phyloP scores from a whole-genome alignment of 2,329 filamentous ascomycete genomes.

The Furcasterigmium furcatum region DNA sequence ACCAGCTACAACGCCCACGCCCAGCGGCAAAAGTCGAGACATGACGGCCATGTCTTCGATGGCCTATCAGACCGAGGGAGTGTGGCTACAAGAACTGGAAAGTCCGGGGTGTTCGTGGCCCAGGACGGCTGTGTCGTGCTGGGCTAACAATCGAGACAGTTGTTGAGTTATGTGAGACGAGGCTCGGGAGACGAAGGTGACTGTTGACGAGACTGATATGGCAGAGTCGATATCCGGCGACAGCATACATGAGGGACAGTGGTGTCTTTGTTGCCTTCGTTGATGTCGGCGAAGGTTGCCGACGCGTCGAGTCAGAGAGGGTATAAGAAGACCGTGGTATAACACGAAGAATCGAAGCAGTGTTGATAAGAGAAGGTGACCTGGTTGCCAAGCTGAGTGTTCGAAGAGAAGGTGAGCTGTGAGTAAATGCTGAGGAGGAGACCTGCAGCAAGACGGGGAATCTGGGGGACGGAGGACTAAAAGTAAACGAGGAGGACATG shows the following conservation, averaged over 20 bases:
- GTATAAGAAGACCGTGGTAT: not conserved
- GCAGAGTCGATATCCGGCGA: not conserved
- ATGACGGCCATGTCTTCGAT: conserved; percentile 26
- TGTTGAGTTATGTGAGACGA: not conserved
- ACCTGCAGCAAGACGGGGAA: not conserved
- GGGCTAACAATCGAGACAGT: not conserved
- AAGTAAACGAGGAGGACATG: not conserved
- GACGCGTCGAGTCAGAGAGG: not conserved
- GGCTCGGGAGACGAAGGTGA: not conserved
- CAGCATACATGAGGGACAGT: not conserved
- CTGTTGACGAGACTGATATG: not conserved
- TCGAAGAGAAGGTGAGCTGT: too few relatives aligned
- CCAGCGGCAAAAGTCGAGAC: conserved; percentile 26
- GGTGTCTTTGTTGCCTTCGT: not conserved
- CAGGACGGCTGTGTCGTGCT: not conserved
- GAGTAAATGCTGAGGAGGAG: too few relatives aligned
- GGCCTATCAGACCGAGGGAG: conserved; percentile 3
- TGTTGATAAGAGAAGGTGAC: too few relatives aligned
- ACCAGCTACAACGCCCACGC: conserved; percentile 30
- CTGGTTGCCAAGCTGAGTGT: too few relatives aligned
- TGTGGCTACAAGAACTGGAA: not conserved
- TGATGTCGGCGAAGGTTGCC: not conserved
- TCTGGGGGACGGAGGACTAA: not conserved
- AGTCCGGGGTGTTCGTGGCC: not conserved
- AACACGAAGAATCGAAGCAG: too few relatives aligned